Conservation (phyloP, 108 stramenopile species). For the Fragilaria radians region DNA sequence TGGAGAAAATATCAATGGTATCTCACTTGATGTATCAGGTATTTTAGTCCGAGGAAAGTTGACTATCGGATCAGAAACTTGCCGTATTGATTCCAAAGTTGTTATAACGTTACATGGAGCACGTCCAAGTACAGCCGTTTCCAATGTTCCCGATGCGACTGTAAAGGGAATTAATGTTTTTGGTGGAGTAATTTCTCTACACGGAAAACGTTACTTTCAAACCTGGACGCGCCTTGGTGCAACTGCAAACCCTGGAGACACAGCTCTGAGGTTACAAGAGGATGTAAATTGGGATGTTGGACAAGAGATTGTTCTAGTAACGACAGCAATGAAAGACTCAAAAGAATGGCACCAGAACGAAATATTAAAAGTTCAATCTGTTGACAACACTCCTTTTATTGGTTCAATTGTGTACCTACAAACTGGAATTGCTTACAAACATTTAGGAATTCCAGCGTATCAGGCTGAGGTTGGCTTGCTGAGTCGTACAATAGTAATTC, state of each 20-base stretch:
- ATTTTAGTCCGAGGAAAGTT: conserved; percentile 26
- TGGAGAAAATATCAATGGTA: conserved; percentile 18
- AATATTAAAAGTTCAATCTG: conserved; percentile 14
- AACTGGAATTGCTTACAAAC: conserved; percentile 14
- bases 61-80: conserved; percentile 20
- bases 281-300: conserved; percentile 38
- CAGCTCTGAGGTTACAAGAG: conserved; percentile 22
- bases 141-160: not conserved
- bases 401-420: conserved; percentile 22
- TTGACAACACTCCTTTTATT: conserved; percentile 10
- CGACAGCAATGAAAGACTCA: conserved; percentile 25
- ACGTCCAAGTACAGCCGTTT: conserved; percentile 10
- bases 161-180: conserved; percentile 39
- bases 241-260: conserved; percentile 15
- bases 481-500: conserved; percentile 34
- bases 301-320: conserved; percentile 31
- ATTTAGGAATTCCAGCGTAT: conserved; percentile 32
- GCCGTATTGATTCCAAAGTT: conserved; percentile 16
- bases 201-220: conserved; percentile 27
- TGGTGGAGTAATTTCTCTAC: conserved; percentile 19
- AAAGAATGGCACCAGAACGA: conserved; percentile 27
- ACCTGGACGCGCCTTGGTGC: conserved; percentile 39
- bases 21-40: conserved; percentile 14
- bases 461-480: conserved; percentile 50
- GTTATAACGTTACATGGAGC: conserved; percentile 31